These are phyloP conservation scores for Nemania diffusa DNA, from an alignment of 2,329 filamentous ascomycete species.

Conservation along the genomic window DNA sequence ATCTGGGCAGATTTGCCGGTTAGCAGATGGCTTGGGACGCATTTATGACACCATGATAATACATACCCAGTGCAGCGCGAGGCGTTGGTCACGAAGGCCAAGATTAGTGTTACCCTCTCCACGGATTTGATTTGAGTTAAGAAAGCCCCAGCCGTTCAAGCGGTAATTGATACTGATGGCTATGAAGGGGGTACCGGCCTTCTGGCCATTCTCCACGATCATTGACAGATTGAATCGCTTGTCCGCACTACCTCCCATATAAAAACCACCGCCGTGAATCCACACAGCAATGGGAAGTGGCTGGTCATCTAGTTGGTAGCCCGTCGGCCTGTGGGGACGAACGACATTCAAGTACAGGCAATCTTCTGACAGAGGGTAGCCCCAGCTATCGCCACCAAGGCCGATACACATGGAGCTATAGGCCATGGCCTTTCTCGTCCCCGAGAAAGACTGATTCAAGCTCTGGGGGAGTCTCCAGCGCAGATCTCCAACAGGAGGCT, in stretches of 20 bases:
- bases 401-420: slow-evolving; percentile 8
- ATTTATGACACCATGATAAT: not conserved
- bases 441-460: slow-evolving; percentile 6
- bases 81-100: slow-evolving; percentile 13
- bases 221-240: slow-evolving; percentile 21
- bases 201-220: slow-evolving; percentile 16
- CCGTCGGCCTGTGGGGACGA: slow-evolving; percentile 10
- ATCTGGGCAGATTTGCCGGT: not conserved
- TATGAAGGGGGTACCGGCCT: slow-evolving; percentile 15
- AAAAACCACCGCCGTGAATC: slow-evolving; percentile 17
- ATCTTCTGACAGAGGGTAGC: slow-evolving; percentile 9
- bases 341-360: slow-evolving; percentile 18
- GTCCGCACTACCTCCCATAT: slow-evolving; percentile 15
- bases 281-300: slow-evolving; percentile 8
- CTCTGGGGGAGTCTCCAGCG: slow-evolving; percentile 11
- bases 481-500: slow-evolving; percentile 13
- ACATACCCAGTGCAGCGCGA: slow-evolving; percentile 15
- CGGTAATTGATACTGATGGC: slow-evolving; percentile 14
- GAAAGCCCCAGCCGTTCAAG: slow-evolving; percentile 6
- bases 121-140: slow-evolving; percentile 7
- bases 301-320: not conserved
- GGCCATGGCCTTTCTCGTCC: not conserved
- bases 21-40: not conserved
- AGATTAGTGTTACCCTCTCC: slow-evolving; percentile 7
- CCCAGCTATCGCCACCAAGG: slow-evolving; percentile 17